phyloP scores from a whole-genome alignment of 106 monocot species.

The Triglochin maritima region DNA sequence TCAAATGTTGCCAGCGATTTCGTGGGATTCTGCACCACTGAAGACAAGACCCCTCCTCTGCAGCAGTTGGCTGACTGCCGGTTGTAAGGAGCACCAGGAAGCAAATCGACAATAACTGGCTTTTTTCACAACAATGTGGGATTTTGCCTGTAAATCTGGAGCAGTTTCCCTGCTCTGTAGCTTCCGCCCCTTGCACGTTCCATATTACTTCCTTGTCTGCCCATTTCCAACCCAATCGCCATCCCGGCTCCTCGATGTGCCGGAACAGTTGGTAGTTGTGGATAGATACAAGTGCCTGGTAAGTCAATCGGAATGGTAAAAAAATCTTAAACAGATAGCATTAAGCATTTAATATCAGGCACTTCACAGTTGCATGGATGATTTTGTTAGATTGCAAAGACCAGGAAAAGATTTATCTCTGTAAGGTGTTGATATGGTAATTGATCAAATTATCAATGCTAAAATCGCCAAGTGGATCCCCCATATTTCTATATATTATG shows the following conservation, averaged over 20 bases:
- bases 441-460: too few relatives aligned
- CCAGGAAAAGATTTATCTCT: not conserved
- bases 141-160: conserved; percentile 19
- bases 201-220: conserved; percentile 50
- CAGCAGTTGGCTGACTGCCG: conserved; percentile 61
- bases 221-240: conserved; percentile 74
- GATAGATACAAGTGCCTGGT: conserved; percentile 44
- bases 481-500: too few relatives aligned
- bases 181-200: conserved; percentile 52
- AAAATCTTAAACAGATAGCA: not conserved
- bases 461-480: too few relatives aligned
- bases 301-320: not conserved
- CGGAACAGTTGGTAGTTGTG: conserved; percentile 70
- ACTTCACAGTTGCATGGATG: too few relatives aligned
- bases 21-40: conserved; percentile 29
- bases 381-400: too few relatives aligned
- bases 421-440: too few relatives aligned
- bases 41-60: conserved; percentile 55
- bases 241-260: conserved; percentile 71
- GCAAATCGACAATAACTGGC: conserved; percentile 57
- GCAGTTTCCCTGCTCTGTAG: conserved; percentile 79
- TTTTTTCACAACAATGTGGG: conserved; percentile 62
- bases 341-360: too few relatives aligned
- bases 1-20: conserved; percentile 37
- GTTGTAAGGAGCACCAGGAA: conserved; percentile 51